Evolutionary conservation across 345 rosid genomes (phyloP).

Genomic region (Lepidium africanum): DNA sequence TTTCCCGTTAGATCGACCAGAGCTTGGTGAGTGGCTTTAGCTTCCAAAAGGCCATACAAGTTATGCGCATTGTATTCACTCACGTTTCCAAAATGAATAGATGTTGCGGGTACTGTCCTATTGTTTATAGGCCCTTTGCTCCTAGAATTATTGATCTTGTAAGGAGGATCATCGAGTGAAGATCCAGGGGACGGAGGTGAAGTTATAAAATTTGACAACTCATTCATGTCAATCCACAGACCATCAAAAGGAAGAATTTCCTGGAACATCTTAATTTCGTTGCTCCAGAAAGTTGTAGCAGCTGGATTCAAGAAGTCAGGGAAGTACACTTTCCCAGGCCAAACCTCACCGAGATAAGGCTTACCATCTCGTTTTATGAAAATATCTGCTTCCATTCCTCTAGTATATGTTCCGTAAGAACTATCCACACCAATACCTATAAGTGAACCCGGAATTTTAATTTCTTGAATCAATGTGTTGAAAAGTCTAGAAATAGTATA

Average conservation of each 20-base stretch:
- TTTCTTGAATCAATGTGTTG: neutral
- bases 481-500: neutral
- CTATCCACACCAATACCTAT: conserved; percentile 50
- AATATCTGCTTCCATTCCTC: conserved; percentile 59
- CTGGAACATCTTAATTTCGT: conserved; percentile 49
- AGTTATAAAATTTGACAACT: conserved; percentile 53
- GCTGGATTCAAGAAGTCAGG: conserved; percentile 64
- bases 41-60: conserved; percentile 58
- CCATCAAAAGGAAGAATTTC: conserved; percentile 53
- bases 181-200: conserved; percentile 36
- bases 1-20: conserved; percentile 36
- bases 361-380: conserved; percentile 49
- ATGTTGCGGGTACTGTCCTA: conserved; percentile 48
- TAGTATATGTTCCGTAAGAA: conserved; percentile 39
- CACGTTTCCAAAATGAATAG: conserved; percentile 44
- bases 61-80: conserved; percentile 66
- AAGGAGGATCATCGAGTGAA: conserved; percentile 55
- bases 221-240: conserved; percentile 83
- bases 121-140: conserved; percentile 26
- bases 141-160: conserved; percentile 56
- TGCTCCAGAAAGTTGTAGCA: conserved; percentile 39
- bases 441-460: neutral
- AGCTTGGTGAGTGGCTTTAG: conserved; percentile 52
- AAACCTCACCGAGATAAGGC: conserved; percentile 59
- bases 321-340: conserved; percentile 65